Base-by-base conservation (phyloP, 192 early-diverging fungal species). In the Linnemannia schmuckeri region DNA sequence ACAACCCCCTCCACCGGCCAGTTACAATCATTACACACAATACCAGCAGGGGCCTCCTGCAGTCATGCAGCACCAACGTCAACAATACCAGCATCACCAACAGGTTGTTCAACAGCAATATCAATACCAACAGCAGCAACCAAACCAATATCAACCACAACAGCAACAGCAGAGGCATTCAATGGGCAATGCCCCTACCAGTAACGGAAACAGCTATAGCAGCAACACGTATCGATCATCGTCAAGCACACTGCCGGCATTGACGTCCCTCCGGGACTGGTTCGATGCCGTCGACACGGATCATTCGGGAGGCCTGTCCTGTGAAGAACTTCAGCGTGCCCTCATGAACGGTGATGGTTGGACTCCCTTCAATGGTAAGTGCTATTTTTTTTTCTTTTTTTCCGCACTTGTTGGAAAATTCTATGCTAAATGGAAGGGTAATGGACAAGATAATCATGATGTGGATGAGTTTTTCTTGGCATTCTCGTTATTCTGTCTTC, bases 281-380 rank as follows among this genome's bases (percentile, higher is more conserved):
- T 91, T 91, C 75, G 72, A 88, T 80, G 82, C 89, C n/a, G 87
- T 90, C 37, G 89, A 90, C 70, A 90, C 82, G 2, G 93, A 94
- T 63, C 75, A 87, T 70, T 90, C 87, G 69, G 93, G 92, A 46
- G 80, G 85, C 73, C 87, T 94, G n/a, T 88, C 90, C 41, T 85
- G 91, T 52, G 70, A 82, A 35, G 93, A 94, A 78, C 89, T 94
- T 20, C 92, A 93, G 79, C 87, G 90, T 54, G 91, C 90, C 18
- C 89, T 94, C 10, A 89, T 92, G 72, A 94, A 93, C 63, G 80
- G 86, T 3, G 79, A 91, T 37, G 94, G 93, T 80, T 93, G 91
- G 92, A 93, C 90, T 72, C 92, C 83, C 10, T 95, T 95, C 90
- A 93, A 92, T 87, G 82, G 84, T 86, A 86, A 22, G 84, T 46